Evolutionary conservation across 2,329 filamentous ascomycete genomes (phyloP), one percentile per base, ranked within the genome.

Genomic region (Monosporascus sp.): DNA sequence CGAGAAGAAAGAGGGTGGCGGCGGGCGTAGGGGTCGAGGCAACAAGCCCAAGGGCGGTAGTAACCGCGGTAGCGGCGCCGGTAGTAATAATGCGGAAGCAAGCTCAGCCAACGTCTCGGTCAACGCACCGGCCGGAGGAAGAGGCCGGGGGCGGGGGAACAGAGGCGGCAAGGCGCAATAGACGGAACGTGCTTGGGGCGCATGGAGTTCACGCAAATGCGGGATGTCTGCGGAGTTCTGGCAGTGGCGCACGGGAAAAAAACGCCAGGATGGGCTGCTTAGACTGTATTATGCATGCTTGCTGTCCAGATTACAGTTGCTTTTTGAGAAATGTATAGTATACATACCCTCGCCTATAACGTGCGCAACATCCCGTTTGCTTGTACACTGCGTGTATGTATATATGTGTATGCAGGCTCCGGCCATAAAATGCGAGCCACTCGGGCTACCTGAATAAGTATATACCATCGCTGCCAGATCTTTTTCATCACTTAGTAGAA

Each of bases 1-100:
- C 52, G 71, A 69, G 62, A 66, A 53, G 61, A 70, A 62, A 50
- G 60, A 62, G 16, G 36, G 50, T 17, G 49, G 51, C 31, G 45
- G 60, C 11, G 51, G 56, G 11, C 56, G 59, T 24, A 58, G 54
- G 22, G 57, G 60, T 22, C 53, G 60, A 6, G 49, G 37, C 36
- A 54, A 55, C n/a, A 64, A 61, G 43, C 17, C 51, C 14, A 66
- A 58, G 38, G 59, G 58, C 19, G 52, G 55, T 22, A 52, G 50
- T 19, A 55, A 55, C 46, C 52, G 57, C 14, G 34, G 54, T 16
- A 45, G 56, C 24, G 54, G 56, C 9, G 51, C 55, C 22, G 47
- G 55, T 6, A 54, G 49, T 37, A 46, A 27, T 31, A 41, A 27
- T 31, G 6, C 48, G 3, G 57, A 56, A 37, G 50, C 54, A 6